Conservation (phyloP, 805 yeast species). For the Candida montana region DNA sequence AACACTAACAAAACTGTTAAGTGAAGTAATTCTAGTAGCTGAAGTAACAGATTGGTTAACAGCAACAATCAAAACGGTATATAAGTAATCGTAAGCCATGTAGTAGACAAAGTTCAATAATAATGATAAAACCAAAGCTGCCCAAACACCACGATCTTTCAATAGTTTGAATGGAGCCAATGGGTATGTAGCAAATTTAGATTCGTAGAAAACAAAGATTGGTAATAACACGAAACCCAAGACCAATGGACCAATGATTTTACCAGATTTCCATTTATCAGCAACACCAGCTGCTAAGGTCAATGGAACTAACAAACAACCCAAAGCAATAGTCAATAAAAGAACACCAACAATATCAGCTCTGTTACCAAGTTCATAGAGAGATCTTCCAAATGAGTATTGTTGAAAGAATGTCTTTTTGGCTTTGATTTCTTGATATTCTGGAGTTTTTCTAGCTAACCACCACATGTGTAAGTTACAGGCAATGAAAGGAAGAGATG, state of each 20-base stretch:
- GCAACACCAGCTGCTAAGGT: conserved; percentile 67
- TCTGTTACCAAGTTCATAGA: conserved; percentile 50
- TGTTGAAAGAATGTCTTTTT: conserved; percentile 35
- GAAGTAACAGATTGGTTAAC: conserved; percentile 52
- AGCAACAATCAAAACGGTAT: conserved; percentile 60
- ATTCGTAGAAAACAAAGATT: conserved; percentile 56
- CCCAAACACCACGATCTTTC: conserved; percentile 68
- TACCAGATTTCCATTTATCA: conserved; percentile 52
- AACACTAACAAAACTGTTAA: conserved; percentile 58
- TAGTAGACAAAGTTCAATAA: conserved; percentile 57
- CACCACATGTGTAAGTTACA: conserved; percentile 53
- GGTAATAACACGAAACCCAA: conserved; percentile 61
- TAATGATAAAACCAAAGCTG: conserved; percentile 56
- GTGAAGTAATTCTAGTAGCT: conserved; percentile 57
- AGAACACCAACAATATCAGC: conserved; percentile 61
- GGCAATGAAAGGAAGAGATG: conserved; percentile 52
- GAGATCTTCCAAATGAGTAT: conserved; percentile 30
- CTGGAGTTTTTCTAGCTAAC: conserved; percentile 47
- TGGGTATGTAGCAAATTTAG: conserved; percentile 52
- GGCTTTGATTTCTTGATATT: conserved; percentile 37
- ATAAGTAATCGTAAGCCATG: conserved; percentile 66
- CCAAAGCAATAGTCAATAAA: conserved; percentile 49
- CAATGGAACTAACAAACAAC: conserved; percentile 64
- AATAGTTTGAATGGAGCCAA: conserved; percentile 53
- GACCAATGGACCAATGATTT: conserved; percentile 64